phyloP scores from a whole-genome alignment of 2,329 filamentous ascomycete species.

The Davidsoniella australis region DNA sequence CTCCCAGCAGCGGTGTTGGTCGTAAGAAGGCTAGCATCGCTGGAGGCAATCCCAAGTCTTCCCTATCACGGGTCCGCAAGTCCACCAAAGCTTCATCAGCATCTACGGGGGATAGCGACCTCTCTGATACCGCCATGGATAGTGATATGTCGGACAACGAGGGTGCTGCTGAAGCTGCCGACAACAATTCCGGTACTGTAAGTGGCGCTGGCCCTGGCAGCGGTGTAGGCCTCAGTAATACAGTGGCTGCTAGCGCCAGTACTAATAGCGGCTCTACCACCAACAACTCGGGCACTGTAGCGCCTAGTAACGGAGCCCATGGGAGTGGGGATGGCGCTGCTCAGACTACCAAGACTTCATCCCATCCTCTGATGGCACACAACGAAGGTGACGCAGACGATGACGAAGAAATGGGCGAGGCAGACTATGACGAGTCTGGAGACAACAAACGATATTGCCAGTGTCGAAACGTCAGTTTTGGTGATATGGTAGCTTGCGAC shows the following conservation, averaged over 20 bases:
- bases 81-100: constrained; percentile 42
- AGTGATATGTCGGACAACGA: constrained; percentile 34
- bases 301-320: constrained; percentile 15
- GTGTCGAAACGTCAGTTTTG: constrained; percentile 69
- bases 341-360: neutral
- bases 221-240: neutral
- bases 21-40: constrained; percentile 29
- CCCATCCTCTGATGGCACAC: constrained; percentile 13
- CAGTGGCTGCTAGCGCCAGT: neutral
- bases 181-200: constrained; percentile 15
- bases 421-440: constrained; percentile 51
- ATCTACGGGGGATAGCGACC: constrained; percentile 45
- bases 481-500: constrained; percentile 80
- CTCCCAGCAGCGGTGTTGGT: constrained; percentile 23
- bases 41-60: constrained; percentile 34
- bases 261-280: neutral
- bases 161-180: neutral
- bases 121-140: constrained; percentile 43
- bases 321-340: neutral
- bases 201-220: constrained; percentile 33
- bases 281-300: neutral
- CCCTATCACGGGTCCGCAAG: constrained; percentile 44
- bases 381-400: constrained; percentile 30
- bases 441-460: constrained; percentile 71
- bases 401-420: constrained; percentile 38